Base-by-base conservation (phyloP, 768 basidiomycete species). In the Rhizopogon rudus region DNA sequence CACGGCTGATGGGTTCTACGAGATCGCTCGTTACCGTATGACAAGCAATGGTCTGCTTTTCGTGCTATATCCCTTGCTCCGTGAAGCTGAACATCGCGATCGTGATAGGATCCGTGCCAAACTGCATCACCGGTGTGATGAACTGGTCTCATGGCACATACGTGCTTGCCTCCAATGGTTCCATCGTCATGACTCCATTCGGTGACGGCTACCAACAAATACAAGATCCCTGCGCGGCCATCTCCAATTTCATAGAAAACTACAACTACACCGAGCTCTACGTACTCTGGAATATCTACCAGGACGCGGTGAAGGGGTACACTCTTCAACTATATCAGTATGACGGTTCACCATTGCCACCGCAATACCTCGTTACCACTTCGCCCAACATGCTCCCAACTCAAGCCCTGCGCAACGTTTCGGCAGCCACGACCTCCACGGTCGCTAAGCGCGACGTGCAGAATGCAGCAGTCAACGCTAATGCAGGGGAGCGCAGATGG, bases 201-300 rank as follows among this genome's bases (percentile, higher is more conserved):
- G 81, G 78, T 16, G 96, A 99, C 67, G 96, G 96, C 14, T 91
- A 83, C 72, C 93, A 97, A 68, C 95, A 96, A 76, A 80, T 98
- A 40, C 93, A 99, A 75, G 88, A 95, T 61, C 88, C 93, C 0
- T 99, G 96, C 65, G 88, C 88, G 1, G 90, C 93, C 9, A 76
- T 81, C 9, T 93, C 94, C 29, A 92, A 93, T 68, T 87, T 95
- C 66, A 82, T 98, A 63, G 85, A 94, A 64, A 67, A 75, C 44
- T 98, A 93, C 80, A 88, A 91, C 73, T 67, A 79, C 58, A 87
- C 84, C 12, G 90, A 92, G 65, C 67, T 82, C 49, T 87, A 83
- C 68, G 31, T 58, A 39, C 55, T 58, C 6, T 97, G 91, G 91
- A 77, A 75, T 40, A 92, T 97, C 65, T 86, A 82, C 73, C 67